A percentile compares a stretch with the other conserved stretches of the same genome.
These are phyloP conservation scores for Globisporangium heterothallicum DNA, from an alignment of 352 stramenopile species.

Conservation along the genomic window DNA sequence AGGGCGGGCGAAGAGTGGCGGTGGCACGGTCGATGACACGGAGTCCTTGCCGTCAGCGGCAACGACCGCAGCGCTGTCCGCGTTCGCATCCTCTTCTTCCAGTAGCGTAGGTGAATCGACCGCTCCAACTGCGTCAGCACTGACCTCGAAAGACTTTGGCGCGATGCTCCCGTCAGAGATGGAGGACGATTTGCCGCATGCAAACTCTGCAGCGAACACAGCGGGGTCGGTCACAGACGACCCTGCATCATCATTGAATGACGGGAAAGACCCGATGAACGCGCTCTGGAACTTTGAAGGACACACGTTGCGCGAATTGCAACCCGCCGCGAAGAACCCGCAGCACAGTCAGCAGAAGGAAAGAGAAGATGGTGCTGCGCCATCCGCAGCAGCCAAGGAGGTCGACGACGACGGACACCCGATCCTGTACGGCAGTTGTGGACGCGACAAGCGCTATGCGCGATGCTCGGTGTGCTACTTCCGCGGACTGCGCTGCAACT, in stretches of 20 bases:
- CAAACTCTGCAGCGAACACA: neutral
- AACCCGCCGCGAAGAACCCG: slow-evolving; percentile 33
- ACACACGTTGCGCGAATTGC: slow-evolving; percentile 43
- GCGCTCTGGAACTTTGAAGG: slow-evolving; percentile 65
- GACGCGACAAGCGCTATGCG: slow-evolving; percentile 63
- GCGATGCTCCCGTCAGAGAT: neutral
- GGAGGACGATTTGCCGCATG: neutral
- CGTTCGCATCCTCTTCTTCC: slow-evolving; percentile 6
- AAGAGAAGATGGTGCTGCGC: slow-evolving; percentile 9
- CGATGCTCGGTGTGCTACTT: slow-evolving; percentile 76
- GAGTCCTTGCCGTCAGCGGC: slow-evolving; percentile 5
- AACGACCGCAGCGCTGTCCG: slow-evolving; percentile 11
- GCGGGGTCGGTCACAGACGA: slow-evolving; percentile 9
- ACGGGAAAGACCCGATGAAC: slow-evolving; percentile 44
- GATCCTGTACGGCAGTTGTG: slow-evolving; percentile 58
- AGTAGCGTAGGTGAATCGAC: neutral
- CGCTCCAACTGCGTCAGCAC: neutral
- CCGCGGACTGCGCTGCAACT: slow-evolving; percentile 58
- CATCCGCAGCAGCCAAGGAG: slow-evolving; percentile 5
- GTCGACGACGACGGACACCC: slow-evolving; percentile 43
- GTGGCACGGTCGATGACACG: neutral
- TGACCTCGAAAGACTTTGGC: neutral
- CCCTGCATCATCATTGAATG: slow-evolving; percentile 8
- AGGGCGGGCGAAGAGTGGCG: neutral
- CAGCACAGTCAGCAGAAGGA: slow-evolving; percentile 16